Conservation (phyloP, 164 flowering plant genomes). For the Santalum album region DNA sequence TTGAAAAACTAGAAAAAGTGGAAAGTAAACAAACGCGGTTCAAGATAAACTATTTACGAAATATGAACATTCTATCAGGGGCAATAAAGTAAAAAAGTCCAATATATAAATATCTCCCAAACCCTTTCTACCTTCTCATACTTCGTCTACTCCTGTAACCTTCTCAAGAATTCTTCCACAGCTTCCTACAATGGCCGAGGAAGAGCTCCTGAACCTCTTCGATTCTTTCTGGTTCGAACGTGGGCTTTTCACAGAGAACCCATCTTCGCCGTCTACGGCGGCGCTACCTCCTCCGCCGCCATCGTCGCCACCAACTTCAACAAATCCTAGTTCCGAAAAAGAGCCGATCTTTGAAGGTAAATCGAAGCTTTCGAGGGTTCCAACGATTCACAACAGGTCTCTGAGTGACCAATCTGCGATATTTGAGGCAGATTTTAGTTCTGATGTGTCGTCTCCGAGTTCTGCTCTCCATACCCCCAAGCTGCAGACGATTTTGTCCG, state of each 20-base stretch:
- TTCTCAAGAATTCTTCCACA: not conserved
- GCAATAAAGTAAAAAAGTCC: not conserved
- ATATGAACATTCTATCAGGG: conserved; percentile 2
- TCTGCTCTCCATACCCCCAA: conserved; percentile 25
- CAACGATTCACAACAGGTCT: not conserved
- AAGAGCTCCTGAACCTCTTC: not conserved
- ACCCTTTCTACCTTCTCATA: too few relatives aligned
- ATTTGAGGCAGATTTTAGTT: conserved; percentile 15
- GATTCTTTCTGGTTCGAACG: not conserved
- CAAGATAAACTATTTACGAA: not conserved
- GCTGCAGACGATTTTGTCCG: conserved; percentile 46
- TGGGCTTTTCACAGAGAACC: not conserved
- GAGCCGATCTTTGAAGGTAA: not conserved
- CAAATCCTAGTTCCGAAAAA: not conserved
- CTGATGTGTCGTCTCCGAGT: conserved; percentile 16
- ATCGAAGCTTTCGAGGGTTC: not conserved
- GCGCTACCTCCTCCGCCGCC: not conserved
- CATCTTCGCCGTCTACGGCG: not conserved
- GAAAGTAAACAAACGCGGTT: too few relatives aligned
- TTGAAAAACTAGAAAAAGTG: too few relatives aligned
- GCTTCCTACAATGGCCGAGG: conserved; percentile 14
- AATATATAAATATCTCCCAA: not conserved
- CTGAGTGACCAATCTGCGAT: conserved; percentile 27
- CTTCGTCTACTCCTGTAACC: not conserved
- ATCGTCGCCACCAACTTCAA: not conserved